These are phyloP conservation scores for Croton laevigatus DNA, from an alignment of 441 rosid species.

Conservation along the genomic window DNA sequence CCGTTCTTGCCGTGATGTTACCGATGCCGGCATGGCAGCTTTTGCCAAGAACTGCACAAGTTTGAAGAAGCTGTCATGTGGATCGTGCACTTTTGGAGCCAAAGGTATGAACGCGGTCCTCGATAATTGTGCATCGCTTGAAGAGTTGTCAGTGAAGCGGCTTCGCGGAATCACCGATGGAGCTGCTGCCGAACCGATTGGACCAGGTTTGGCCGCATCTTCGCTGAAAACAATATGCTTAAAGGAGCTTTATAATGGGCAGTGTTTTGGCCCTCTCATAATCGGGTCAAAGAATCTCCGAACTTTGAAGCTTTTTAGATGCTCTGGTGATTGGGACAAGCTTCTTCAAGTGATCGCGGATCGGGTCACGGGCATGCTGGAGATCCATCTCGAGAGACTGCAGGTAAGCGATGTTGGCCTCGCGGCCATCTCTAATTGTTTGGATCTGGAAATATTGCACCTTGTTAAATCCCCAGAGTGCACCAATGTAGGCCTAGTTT, in stretches of 20 bases:
- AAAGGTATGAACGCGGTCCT: conserved; percentile 86
- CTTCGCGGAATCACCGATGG: conserved; percentile 61
- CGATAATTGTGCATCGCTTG: conserved; percentile 63
- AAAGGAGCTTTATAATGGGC: conserved; percentile 73
- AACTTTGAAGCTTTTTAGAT: conserved; percentile 63
- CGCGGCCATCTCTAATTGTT: conserved; percentile 47
- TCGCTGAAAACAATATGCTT: conserved; percentile 62
- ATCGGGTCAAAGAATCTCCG: conserved; percentile 56
- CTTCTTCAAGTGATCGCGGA: conserved; percentile 43
- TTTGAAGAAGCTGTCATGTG: conserved; percentile 75
- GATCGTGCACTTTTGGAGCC: conserved; percentile 80
- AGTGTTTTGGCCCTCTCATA: conserved; percentile 66
- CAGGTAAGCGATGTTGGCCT: conserved; percentile 67
- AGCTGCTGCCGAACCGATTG: conserved; percentile 57
- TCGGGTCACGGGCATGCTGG: conserved; percentile 45
- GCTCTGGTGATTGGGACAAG: conserved; percentile 82
- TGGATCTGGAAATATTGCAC: conserved; percentile 61
- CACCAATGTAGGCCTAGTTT: conserved; percentile 48
- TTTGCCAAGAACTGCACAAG: conserved; percentile 70
- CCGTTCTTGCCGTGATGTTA: conserved; percentile 71
- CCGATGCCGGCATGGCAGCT: conserved; percentile 59
- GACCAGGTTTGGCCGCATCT: conserved; percentile 56
- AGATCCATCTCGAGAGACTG: conserved; percentile 67
- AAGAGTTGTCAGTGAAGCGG: conserved; percentile 73
- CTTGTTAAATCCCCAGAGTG: conserved; percentile 72